Percentiles rank a stretch among this genome's conserved stretches.
Evolutionary conservation across 108 stramenopile genomes (phyloP).

Genomic region (Conticribra weissflogii): DNA sequence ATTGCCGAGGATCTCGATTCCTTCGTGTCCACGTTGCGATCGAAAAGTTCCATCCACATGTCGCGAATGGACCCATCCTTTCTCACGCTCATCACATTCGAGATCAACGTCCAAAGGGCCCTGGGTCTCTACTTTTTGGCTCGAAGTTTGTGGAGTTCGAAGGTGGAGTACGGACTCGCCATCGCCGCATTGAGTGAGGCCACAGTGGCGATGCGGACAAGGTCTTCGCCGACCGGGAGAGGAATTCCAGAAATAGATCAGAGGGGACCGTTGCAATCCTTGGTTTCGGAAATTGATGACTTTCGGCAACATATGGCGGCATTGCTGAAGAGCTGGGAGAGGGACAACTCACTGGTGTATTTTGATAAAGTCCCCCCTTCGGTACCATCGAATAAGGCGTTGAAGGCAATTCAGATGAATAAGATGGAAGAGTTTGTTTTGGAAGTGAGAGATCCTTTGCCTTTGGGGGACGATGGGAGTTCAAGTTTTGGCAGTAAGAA

Average conservation of each 20-base stretch:
- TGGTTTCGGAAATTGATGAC: constrained; percentile 69
- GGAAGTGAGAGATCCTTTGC: constrained; percentile 72
- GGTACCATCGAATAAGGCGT: constrained; percentile 69
- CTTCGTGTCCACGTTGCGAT: constrained; percentile 66
- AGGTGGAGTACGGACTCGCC: constrained; percentile 77
- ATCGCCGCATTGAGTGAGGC: constrained; percentile 85
- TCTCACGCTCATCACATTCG: constrained; percentile 80
- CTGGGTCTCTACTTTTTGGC: constrained; percentile 79
- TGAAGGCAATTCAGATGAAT: constrained; percentile 66
- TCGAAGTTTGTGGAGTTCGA: constrained; percentile 69
- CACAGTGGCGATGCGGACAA: constrained; percentile 50
- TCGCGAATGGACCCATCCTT: constrained; percentile 72
- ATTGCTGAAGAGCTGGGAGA: constrained; percentile 74
- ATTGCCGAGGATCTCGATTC: constrained; percentile 71
- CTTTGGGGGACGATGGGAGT: constrained; percentile 39
- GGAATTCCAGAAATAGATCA: constrained; percentile 74
- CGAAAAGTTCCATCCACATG: constrained; percentile 69
- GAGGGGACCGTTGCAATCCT: constrained; percentile 54
- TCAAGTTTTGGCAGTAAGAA: not conserved
- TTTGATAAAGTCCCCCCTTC: constrained; percentile 84
- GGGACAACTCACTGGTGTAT: constrained; percentile 80
- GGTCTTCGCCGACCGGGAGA: constrained; percentile 36
- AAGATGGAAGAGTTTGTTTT: constrained; percentile 68
- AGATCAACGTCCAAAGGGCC: constrained; percentile 71
- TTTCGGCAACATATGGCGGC: constrained; percentile 68